Conservation (phyloP, 225 moss, liverwort and hornwort species). For the Marchantia polymorpha region DNA sequence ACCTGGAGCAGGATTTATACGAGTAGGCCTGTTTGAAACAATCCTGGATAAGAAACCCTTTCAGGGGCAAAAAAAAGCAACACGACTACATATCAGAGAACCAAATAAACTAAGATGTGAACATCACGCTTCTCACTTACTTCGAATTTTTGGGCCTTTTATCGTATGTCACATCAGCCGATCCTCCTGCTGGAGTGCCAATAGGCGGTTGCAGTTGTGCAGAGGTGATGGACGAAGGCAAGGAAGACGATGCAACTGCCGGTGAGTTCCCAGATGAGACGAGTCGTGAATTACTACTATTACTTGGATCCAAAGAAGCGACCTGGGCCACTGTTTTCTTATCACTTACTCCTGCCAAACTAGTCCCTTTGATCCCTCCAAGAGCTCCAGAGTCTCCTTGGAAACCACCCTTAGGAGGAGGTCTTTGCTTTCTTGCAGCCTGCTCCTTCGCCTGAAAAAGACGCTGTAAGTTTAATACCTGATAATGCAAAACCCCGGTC, state of each 20-base stretch:
- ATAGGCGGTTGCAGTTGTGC: conserved; percentile 74
- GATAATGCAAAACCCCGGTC: not conserved
- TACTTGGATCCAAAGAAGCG: conserved; percentile 48
- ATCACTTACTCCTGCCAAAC: conserved; percentile 44
- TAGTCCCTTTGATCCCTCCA: conserved; percentile 51
- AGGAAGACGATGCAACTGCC: conserved; percentile 36
- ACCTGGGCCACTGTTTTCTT: conserved; percentile 47
- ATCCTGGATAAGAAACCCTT: not conserved
- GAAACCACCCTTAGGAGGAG: conserved; percentile 45
- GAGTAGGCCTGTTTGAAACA: conserved; percentile 56
- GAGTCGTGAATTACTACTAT: conserved; percentile 45
- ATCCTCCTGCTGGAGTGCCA: conserved; percentile 80
- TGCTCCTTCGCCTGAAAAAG: conserved; percentile 78
- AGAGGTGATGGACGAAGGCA: conserved; percentile 49
- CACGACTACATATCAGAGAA: too few relatives aligned
- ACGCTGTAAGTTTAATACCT: not conserved
- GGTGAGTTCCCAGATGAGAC: conserved; percentile 31
- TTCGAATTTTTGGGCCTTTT: conserved; percentile 58
- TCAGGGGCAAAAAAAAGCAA: not conserved
- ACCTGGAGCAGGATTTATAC: conserved; percentile 54
- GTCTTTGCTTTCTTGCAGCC: conserved; percentile 79
- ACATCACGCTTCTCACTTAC: conserved; percentile 48
- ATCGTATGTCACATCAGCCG: conserved; percentile 48
- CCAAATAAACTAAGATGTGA: not conserved
- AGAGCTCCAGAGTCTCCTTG: conserved; percentile 54